Conservation (phyloP, 495 filamentous ascomycete species). For the Aspergillus kassunensis region DNA sequence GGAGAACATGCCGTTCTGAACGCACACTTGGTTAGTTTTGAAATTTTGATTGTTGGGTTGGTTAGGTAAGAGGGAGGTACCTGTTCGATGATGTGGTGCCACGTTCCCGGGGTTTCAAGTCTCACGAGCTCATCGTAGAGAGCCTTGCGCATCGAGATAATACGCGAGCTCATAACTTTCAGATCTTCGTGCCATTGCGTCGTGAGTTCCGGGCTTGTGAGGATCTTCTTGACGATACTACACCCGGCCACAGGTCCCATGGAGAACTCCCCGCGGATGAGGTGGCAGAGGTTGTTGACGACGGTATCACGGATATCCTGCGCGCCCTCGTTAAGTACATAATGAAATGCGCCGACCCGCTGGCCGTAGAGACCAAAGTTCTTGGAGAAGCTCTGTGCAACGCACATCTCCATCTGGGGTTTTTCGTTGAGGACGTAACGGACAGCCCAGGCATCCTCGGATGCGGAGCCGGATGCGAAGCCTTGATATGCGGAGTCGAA, state of each 20-base stretch:
- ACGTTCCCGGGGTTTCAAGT: constrained; percentile 44
- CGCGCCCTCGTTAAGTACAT: constrained; percentile 32
- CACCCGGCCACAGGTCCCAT: constrained; percentile 48
- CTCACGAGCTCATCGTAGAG: constrained; percentile 41
- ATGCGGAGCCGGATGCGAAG: constrained; percentile 50
- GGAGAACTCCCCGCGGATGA: constrained; percentile 47
- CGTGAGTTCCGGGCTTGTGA: constrained; percentile 35
- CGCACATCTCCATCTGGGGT: constrained; percentile 47
- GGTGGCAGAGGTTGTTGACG: constrained; percentile 40
- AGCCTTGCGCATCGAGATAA: constrained; percentile 44
- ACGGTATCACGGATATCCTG: constrained; percentile 34
- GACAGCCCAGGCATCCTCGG: constrained; percentile 52
- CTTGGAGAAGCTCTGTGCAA: constrained; percentile 53
- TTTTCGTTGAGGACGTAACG: constrained; percentile 50
- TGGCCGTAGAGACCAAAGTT: constrained; percentile 55
- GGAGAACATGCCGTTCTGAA: constrained; percentile 53
- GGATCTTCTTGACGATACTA: constrained; percentile 47
- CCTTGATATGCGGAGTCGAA: constrained; percentile 57
- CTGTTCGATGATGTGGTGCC: constrained; percentile 49
- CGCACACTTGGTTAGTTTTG: constrained; percentile 7
- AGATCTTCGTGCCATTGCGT: constrained; percentile 48
- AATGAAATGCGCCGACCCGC: constrained; percentile 48
- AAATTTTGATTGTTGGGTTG: too few species aligned
- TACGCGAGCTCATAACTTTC: constrained; percentile 48
- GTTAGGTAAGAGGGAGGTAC: constrained; percentile 18